Evolutionary conservation across 176 grass and related monocot genomes (phyloP).

Genomic region (Oryza rufipogon): DNA sequence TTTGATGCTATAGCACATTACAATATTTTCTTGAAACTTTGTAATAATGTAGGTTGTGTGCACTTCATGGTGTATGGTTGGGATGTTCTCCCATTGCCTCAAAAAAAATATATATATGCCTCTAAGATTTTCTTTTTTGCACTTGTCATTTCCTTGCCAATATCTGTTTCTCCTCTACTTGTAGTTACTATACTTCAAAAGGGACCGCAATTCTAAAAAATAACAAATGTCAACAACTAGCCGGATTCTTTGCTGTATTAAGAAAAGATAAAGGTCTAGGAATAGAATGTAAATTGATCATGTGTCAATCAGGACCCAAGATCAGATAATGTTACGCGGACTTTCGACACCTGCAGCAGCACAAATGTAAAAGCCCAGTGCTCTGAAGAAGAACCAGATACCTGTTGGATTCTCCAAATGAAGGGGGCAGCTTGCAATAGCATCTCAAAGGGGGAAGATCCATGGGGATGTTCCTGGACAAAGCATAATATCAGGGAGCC

Average conservation of each 20-base stretch:
- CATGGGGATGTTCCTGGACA: conserved; percentile 53
- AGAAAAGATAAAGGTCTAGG: neutral
- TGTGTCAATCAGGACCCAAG: conserved; percentile 9
- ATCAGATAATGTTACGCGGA: conserved; percentile 46
- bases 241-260: conserved; percentile 1
- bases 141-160: neutral
- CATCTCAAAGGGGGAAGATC: conserved; percentile 58
- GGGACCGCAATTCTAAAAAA: neutral
- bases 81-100: neutral
- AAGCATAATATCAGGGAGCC: conserved; percentile 38
- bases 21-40: neutral
- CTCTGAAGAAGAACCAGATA: conserved; percentile 40
- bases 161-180: neutral
- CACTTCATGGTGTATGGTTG: neutral
- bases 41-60: neutral
- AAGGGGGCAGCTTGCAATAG: conserved; percentile 13
- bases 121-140: neutral
- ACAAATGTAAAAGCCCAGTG: conserved; percentile 34
- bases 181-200: neutral
- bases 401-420: conserved; percentile 41
- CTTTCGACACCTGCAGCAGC: conserved; percentile 38
- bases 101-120: neutral
- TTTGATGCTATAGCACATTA: neutral
- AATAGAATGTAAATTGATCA: conserved; percentile 5
- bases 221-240: neutral